Evolutionary conservation across 768 basidiomycete genomes (phyloP).

Genomic region (Austroboletus festivus): DNA sequence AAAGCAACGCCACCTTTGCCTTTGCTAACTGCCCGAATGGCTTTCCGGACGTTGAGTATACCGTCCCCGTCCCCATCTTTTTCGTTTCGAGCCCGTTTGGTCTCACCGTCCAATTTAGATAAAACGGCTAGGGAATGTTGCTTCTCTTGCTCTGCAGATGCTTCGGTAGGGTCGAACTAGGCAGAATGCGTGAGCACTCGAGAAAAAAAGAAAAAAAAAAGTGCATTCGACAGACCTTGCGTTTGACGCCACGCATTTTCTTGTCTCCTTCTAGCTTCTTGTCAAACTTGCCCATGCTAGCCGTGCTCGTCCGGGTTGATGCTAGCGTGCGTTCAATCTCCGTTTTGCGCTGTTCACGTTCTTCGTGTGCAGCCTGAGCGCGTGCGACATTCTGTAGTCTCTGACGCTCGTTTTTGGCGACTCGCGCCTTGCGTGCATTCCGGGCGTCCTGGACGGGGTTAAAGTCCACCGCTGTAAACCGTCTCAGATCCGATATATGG

Average conservation of each 20-base stretch:
- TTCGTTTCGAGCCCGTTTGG: conserved; percentile 51
- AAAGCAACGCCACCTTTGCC: conserved; percentile 63
- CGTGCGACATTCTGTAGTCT: conserved; percentile 68
- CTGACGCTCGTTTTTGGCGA: conserved; percentile 84
- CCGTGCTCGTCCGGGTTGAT: conserved; percentile 78
- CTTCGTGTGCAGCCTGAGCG: conserved; percentile 37
- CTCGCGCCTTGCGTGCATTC: conserved; percentile 73
- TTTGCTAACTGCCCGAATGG: conserved; percentile 72
- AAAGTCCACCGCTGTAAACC: conserved; percentile 60
- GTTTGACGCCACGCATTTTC: conserved; percentile 82
- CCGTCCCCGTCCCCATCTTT: conserved; percentile 39
- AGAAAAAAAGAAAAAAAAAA: background rate
- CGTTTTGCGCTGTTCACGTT: conserved; percentile 54
- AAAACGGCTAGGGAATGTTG: conserved; percentile 72
- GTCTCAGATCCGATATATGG: background rate
- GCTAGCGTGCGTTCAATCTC: conserved; percentile 78
- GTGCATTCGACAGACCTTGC: conserved; percentile 61
- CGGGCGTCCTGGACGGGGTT: conserved; percentile 78
- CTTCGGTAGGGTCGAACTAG: conserved; percentile 85
- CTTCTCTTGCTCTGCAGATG: conserved; percentile 62
- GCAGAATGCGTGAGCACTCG: background rate
- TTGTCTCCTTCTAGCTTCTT: conserved; percentile 88
- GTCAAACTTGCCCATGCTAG: conserved; percentile 95
- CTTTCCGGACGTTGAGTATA: conserved; percentile 85
- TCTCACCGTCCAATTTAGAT: conserved; percentile 68